Evolutionary conservation across 495 filamentous ascomycete species (phyloP), one percentile per base, ranked within the genome.

Genomic region (Tuber melanosporum): DNA sequence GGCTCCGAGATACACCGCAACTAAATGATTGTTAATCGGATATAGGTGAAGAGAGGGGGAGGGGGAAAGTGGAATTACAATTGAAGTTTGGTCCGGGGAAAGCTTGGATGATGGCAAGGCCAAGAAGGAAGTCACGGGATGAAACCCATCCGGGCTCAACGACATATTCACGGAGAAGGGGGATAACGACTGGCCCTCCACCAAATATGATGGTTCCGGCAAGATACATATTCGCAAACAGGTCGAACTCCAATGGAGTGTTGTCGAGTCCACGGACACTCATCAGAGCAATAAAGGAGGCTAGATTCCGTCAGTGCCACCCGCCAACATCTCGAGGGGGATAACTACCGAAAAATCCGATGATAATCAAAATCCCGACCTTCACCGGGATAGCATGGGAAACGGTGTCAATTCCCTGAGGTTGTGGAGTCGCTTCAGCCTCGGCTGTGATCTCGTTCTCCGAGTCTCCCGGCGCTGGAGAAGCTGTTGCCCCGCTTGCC

Each of bases 31-130:
- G 26, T 66, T 66, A 66, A 66, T 26, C 26, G 15, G 57, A 36
- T 66, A 17, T 66, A 5, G 57, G 26, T 32, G 14, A n/a, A 12
- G 14, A 17, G 26, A 14, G 26, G 14, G 0, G 6, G 26, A 14
- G 32, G 57, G 32, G n/a, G 15, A 4, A 12, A 19, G 32, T 7
- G 57, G 57, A 36, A 17, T 32, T 17, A 66, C 57, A 94, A 83
- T 95, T 96, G 88, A 95, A 94, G 83, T 96, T 95, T 0, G 93
- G 93, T 0, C 93, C 93, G 0, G 92, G 93, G 80, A 95, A 94
- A 3, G 92, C 89, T 83, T 96, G 93, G 76, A 93, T 93, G 75
- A 95, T 86, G 17, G 93, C 93, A 0, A 96, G 89, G 32, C 93
- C 93, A 77, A 96, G 89, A 44, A 95, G 87, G 83, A 96, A 95